These are phyloP conservation scores for Cornus florida DNA, from an alignment of 148 eudicot genomes.

Conservation along the genomic window DNA sequence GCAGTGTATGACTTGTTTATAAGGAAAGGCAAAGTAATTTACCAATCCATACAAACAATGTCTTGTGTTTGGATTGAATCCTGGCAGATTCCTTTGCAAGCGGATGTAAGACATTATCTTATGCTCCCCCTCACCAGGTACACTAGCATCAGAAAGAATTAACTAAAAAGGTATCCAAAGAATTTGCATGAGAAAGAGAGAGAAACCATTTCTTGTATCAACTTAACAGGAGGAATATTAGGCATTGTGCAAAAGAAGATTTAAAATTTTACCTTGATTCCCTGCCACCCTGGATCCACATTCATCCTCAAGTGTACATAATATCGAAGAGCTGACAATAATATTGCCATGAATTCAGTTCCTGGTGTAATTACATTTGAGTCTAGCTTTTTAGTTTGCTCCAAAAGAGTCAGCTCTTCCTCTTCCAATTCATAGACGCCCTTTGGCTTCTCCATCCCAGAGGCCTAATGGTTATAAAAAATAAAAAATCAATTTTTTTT, in stretches of 20 bases:
- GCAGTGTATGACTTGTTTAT: background rate
- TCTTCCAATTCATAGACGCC: background rate
- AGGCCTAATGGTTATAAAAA: conserved; percentile 11
- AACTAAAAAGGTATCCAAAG: conserved; percentile 18
- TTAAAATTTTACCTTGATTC: conserved; percentile 28
- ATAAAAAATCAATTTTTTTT: background rate
- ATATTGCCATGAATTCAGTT: conserved; percentile 36
- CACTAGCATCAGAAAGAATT: conserved; percentile 44
- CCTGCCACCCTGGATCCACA: conserved; percentile 35
- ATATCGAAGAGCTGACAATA: conserved; percentile 34
- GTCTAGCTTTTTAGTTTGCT: conserved; percentile 19
- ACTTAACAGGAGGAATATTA: background rate
- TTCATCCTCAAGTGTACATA: conserved; percentile 35
- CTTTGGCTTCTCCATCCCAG: conserved; percentile 1
- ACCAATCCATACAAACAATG: conserved; percentile 45
- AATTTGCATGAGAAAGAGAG: background rate
- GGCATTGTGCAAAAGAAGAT: background rate
- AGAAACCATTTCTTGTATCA: conserved; percentile 7
- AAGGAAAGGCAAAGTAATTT: background rate
- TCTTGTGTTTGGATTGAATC: conserved; percentile 39
- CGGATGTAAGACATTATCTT: conserved; percentile 45
- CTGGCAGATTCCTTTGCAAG: conserved; percentile 38
- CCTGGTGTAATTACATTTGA: conserved; percentile 49
- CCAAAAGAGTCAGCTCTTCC: background rate
- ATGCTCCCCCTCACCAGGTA: conserved; percentile 50